Evolutionary conservation across 345 rosid genomes (phyloP), one percentile per base, ranked within the genome.

Genomic region (Aethionema arabicum): DNA sequence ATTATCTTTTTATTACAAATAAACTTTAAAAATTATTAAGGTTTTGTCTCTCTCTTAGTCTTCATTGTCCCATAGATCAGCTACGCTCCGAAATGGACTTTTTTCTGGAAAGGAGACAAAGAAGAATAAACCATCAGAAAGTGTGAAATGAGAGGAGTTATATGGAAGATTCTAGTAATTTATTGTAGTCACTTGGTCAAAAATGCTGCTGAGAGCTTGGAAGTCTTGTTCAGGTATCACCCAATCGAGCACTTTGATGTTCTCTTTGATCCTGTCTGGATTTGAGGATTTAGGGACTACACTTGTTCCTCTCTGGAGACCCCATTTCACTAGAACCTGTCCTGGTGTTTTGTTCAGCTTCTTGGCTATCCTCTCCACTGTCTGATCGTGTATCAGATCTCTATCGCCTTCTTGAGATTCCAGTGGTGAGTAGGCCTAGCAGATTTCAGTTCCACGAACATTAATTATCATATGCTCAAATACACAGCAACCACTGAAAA

Each of bases 61-160:
- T 67, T 77, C 87, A 49, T 77, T 69, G 59, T 82, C 91, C 87
- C 82, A 85, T 21, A 80, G 57, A 53, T 78, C 83, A 5, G 82
- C 91, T 46, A 76, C 83, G 6, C 79, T 74, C 10, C 65, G 72
- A 60, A 74, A 74, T 11, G 84, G 83, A 8, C 86, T n/a, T n/a
- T n/a, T 48, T 47, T 72, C 83, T 80, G 83, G 45, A 52, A 21
- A 29, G 21, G 46, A 14, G 45, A 55, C 15, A 47, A 21, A 32
- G 4, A 59, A 3, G 8, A 10, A 21, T 4, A 21, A 6, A 11
- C 8, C 13, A 39, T 46, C 29, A 51, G 9, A 7, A 53, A 43
- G 11, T 40, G 54, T 11, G 8, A 61, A 43, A 43, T 41, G 49
- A 69, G 11, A 14, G 56, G 39, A 53, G 41, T 37, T 52, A 38